Base-by-base conservation (phyloP, 192 early-diverging fungal genomes). In the Rhizoclosmatium sp. region DNA sequence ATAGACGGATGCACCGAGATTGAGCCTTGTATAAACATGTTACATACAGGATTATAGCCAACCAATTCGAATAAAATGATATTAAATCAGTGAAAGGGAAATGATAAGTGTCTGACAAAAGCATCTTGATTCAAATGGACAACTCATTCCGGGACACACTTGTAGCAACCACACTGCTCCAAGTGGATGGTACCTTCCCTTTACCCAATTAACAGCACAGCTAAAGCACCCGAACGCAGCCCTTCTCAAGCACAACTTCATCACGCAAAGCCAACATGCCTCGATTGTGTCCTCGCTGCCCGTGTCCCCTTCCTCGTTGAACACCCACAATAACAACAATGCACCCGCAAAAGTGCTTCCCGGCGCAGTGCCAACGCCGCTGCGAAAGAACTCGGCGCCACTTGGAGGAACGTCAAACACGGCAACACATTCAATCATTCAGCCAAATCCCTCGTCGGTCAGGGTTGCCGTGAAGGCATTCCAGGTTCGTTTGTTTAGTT, bases 101-200 rank as follows among this genome's bases (percentile, higher is more conserved):
- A 31, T 31, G 31, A 31, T 31, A 31, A 31, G 31, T 31, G 31
- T 31, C 31, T 31, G 31, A 31, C 31, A 31, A 31, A 31, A 31
- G 31, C 31, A 31, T 31, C 31, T 31, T 31, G 0, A 31, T 31
- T 31, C 31, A 31, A 31, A 31, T 31, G 31, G 31, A 31, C 31
- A 0, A 31, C 31, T 31, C 45, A 16, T 69, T 69, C 68, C 31
- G 46, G 10, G 68, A 69, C 10, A 23, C 31, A 12, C 68, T 69
- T 12, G 68, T 69, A 10, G 39, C 10, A n/a, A 54, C 70, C 9
- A 72, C 51, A 21, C n/a, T 54, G 48, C 46, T 56, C 10, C 48
- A 72, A n/a, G 70, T 72, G 12, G 70, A 47, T n/a, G 70, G 70
- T 72, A 72, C 9, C 42, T 10, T n/a, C 39, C 46, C 16, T 16